Evolutionary conservation across 2,329 filamentous ascomycete genomes (phyloP), one percentile per base, ranked within the genome.

Genomic region (Cladophialophora carrionii): DNA sequence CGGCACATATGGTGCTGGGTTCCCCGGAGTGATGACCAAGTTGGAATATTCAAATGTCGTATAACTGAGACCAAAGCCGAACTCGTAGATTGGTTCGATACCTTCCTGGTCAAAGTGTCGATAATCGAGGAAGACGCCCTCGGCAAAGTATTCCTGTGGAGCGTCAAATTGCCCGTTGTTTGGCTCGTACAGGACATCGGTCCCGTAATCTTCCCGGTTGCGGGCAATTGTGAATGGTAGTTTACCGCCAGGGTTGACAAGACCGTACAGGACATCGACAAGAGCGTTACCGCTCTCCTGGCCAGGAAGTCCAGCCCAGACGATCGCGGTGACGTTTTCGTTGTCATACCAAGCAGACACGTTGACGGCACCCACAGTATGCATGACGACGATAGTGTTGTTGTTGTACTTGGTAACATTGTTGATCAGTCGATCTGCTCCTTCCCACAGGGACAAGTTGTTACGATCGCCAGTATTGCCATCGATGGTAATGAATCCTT

Each of bases 311-410:
- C 89, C 89, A 53, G 89, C 89, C 84, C 88, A 92, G 20, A 92
- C 80, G 63, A 93, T 88, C 43, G 88, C 90, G 56, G 88, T 90
- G 68, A 94, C 84, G 72, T 90, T 91, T 3, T 85, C 84, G 72
- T 89, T 77, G 62, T 80, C 73, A 37, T 81, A 77, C 78, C 80
- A 82, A 55, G 91, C 85, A 12, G 87, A 86, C 26, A 97, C 78
- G 0, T 96, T 79, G 4, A 96, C 90, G 0, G 93, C 87, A 0
- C 92, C 92, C 3, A 88, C 86, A 1, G 90, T 92, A 80, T 98
- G 94, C 65, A 98, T 89, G 63, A 97, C 87, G 17, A 98, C 91
- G 65, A 98, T 89, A 12, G 92, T 96, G 83, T 97, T 96, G 80
- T 89, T 87, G 82, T 89, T 93, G 67, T 87, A 75, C 7, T 87